phyloP scores from a whole-genome alignment of 495 filamentous ascomycete genomes.

The Aspergillus conjunctus region DNA sequence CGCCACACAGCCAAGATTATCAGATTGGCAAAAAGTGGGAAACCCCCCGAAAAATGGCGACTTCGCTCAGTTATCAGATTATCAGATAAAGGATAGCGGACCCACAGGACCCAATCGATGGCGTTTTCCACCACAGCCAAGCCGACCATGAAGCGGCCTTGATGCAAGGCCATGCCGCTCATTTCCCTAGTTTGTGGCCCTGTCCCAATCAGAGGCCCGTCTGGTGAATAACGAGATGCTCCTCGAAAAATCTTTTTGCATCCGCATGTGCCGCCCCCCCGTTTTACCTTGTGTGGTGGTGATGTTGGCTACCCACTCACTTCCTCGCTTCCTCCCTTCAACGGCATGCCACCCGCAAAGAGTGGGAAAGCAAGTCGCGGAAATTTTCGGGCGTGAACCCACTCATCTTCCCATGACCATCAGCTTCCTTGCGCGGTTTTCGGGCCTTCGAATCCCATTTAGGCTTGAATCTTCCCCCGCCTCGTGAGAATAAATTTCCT shows the following conservation, averaged over 20 bases:
- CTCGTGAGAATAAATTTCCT: background rate
- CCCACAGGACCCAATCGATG: background rate
- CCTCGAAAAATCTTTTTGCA: constrained; percentile 3
- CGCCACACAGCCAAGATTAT: background rate
- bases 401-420: background rate
- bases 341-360: background rate
- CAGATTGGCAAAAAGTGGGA: background rate
- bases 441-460: background rate
- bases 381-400: background rate
- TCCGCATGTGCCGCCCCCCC: constrained; percentile 3
- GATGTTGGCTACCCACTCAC: background rate
- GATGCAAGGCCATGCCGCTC: background rate
- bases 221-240: background rate
- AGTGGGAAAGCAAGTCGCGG: background rate
- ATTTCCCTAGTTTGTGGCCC: background rate
- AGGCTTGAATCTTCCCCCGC: background rate
- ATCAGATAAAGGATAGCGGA: constrained; percentile 13
- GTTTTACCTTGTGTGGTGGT: background rate
- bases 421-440: constrained; percentile 8
- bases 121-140: background rate
- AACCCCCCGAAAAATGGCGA: background rate
- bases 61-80: background rate
- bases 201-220: background rate
- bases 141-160: background rate
- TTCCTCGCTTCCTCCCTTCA: background rate